Conservation (phyloP, 2,329 filamentous ascomycete species). For the Aureobasidium sp. region DNA sequence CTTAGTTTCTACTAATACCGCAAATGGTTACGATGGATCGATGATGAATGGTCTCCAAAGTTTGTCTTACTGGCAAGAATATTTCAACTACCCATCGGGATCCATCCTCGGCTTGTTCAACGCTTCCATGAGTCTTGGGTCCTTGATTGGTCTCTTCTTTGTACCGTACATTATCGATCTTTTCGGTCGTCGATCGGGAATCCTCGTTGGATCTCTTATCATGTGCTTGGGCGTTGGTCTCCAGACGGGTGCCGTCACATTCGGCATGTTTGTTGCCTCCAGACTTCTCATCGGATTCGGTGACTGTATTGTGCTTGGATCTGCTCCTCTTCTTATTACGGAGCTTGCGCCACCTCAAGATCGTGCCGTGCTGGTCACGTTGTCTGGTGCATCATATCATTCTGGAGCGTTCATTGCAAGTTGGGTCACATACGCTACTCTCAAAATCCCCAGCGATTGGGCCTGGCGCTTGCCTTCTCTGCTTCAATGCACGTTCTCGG, state of each 20-base stretch:
- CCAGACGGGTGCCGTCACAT: background rate
- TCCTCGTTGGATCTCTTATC: constrained; percentile 41
- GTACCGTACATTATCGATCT: constrained; percentile 41
- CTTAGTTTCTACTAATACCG: too few species aligned
- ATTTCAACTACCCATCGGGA: background rate
- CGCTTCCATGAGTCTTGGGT: background rate
- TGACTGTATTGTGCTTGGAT: background rate
- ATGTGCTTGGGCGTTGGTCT: constrained; percentile 26
- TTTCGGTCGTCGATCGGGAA: constrained; percentile 40
- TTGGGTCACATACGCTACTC: constrained; percentile 18
- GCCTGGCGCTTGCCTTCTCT: constrained; percentile 39
- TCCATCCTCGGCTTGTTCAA: constrained; percentile 3
- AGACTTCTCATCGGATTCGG: constrained; percentile 7
- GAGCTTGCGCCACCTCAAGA: constrained; percentile 5
- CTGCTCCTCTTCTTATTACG: constrained; percentile 3
- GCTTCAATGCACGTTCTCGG: constrained; percentile 16
- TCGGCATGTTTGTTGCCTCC: constrained; percentile 6
- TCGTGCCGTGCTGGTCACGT: constrained; percentile 1
- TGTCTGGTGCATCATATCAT: background rate
- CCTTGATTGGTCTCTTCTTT: constrained; percentile 17
- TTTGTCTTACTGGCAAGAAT: constrained; percentile 5
- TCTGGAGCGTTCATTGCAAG: constrained; percentile 1
- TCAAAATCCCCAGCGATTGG: constrained; percentile 22
- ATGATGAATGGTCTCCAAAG: constrained; percentile 15
- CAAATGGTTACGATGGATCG: background rate